Base-by-base conservation (phyloP, 257 asterid genomes). In the Plantago elongata region DNA sequence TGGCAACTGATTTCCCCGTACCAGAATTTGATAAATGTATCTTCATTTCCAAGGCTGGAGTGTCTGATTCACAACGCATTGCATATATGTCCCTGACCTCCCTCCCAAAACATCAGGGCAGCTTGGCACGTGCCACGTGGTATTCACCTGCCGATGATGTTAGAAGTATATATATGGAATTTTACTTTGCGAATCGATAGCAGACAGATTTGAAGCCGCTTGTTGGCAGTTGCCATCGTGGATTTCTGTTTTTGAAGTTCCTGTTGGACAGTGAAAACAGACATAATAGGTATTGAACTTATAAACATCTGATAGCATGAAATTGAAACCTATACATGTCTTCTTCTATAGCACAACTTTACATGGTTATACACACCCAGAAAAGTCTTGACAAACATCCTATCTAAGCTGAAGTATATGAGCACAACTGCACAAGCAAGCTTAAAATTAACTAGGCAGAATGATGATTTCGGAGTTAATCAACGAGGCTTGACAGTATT, bases 1-100 rank as follows among this genome's bases (percentile, higher is more conserved):
- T 22, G 62, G 62, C 77, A 8, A 61, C 64, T 0, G 81, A 79
- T 64, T 70, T 72, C 48, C 72, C 80, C 64, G 74, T 72, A 47
- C 72, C 80, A 6, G 80, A 61, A 42, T 67, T 71, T 7, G 75
- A 43, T 12, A 72, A 18, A 45, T 58, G 52, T 42, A 57, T 48
- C 61, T 68, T 61, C 40, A 30, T 62, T 3, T 67, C 63, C 12
- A 43, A 34, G 9, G 49, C 57, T 0, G 62, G 29, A 76, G 9
- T 45, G 29, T 74, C 75, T 18, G 83, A 63, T 56, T 77, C 71
- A 8, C 85, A 81, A 62, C 82, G 75, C 74, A 70, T 65, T 10
- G 63, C 42, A 12, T 81, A 70, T 42, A 85, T 83, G 63, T 79
- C 73, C 72, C 87, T 95, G 0, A 90, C 89, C 49, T 90, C 95